Base-by-base conservation (phyloP, 495 filamentous ascomycete genomes). In the Penicillium malachiteum region DNA sequence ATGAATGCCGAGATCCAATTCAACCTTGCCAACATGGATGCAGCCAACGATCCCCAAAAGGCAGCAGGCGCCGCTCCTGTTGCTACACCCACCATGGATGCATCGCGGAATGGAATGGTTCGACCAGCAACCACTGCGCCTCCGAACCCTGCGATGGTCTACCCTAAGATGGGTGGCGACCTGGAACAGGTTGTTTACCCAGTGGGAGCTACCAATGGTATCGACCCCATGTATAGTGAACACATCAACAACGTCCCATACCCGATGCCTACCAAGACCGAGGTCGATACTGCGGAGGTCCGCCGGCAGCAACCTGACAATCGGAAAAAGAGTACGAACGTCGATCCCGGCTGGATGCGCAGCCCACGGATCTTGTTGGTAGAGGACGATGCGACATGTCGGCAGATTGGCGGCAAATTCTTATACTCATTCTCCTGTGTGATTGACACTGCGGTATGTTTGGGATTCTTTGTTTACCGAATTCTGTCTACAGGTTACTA, bases 231-330 rank as follows among this genome's bases (percentile, higher is more conserved):
- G 82, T 92, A 93, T 64, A 87, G 89, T 57, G 92, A 96, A 56
- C 91, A 97, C 63, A 90, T 96, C 62, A 82, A 91, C 73, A 96
- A 96, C 59, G 93, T 97, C 39, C 92, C 92, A 1, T 97, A 96
- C 63, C 63, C 85, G 46, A 71, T 89, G 72, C 87, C 87, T 2
- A 64, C 84, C 16, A 86, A 86, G 55, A 62, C 64, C 43, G 79
- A 82, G 13, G 54, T 76, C 11, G 84, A 84, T 21, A 51, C 68
- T 7, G 48, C 71, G 7, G 83, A 85, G 16, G 55, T 70, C 37
- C 73, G 74, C 59, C 76, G 76, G 49, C 75, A 74, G 50, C 76
- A 74, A 40, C 69, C 70, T n/a, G 81, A 81, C 26, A 76, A 74
- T 32, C 78, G 86, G 42, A 90, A 90, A 66, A 88, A 88, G 71